phyloP scores from a whole-genome alignment of 345 rosid species.

The Kernera saxatilis region DNA sequence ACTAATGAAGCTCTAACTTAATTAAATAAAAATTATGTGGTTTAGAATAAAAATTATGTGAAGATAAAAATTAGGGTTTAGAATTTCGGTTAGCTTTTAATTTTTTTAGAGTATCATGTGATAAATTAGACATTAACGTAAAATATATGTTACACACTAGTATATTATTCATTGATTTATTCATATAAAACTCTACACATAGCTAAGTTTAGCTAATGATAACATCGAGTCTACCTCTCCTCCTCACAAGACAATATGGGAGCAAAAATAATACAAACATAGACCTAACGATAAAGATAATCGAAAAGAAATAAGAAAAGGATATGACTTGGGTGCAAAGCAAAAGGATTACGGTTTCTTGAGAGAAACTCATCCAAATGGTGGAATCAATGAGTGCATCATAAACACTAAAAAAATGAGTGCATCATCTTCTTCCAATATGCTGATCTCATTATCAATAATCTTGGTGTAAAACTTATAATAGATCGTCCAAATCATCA shows the following conservation, averaged over 20 bases:
- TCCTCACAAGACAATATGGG: background rate
- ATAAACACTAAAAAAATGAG: conserved; percentile 9
- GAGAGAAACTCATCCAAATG: conserved; percentile 29
- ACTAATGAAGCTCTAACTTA: too few species aligned
- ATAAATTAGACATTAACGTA: too few species aligned
- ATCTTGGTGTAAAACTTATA: conserved; percentile 18
- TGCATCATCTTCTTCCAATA: conserved; percentile 24
- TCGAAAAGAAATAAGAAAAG: background rate
- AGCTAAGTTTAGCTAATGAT: conserved; percentile 5
- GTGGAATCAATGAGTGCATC: conserved; percentile 34
- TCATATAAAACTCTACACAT: background rate
- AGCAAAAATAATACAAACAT: background rate
- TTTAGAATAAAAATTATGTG: too few species aligned
- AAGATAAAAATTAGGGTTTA: too few species aligned
- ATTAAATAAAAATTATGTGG: too few species aligned
- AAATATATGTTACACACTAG: too few species aligned
- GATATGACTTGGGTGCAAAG: conserved; percentile 25
- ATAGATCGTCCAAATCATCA: conserved; percentile 3
- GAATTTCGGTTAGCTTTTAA: too few species aligned
- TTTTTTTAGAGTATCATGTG: too few species aligned
- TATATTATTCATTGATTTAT: too few species aligned
- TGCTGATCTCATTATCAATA: conserved; percentile 20
- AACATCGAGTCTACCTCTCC: background rate
- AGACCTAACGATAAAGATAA: background rate
- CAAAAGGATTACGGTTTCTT: conserved; percentile 34